phyloP scores from a whole-genome alignment of 2,329 filamentous ascomycete genomes.

The Ophiostoma montium region DNA sequence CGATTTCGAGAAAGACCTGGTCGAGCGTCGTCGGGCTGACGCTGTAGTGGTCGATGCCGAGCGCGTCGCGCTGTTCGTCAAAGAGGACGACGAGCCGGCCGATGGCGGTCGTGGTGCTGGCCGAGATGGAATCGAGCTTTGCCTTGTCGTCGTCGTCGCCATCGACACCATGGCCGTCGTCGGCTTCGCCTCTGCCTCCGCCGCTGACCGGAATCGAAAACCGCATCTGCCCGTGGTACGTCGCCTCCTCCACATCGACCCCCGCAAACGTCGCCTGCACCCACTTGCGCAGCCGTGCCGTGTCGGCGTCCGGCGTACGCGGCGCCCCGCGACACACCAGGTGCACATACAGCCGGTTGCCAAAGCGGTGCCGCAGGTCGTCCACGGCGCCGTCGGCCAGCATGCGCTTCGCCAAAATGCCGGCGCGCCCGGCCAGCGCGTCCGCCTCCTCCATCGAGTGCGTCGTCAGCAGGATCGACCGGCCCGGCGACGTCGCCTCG shows the following conservation, averaged over 20 bases:
- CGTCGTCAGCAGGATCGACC: slow-evolving; percentile 78
- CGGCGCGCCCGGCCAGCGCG: slow-evolving; percentile 67
- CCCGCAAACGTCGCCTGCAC: slow-evolving; percentile 44
- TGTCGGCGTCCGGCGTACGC: slow-evolving; percentile 54
- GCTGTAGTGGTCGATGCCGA: slow-evolving; percentile 75
- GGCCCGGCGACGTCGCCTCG: slow-evolving; percentile 54
- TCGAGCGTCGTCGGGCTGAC: slow-evolving; percentile 79
- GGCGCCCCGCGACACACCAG: slow-evolving; percentile 64
- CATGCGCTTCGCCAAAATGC: slow-evolving; percentile 78
- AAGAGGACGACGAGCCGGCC: slow-evolving; percentile 56
- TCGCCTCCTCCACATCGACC: slow-evolving; percentile 56
- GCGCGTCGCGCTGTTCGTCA: slow-evolving; percentile 51
- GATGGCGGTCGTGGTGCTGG: slow-evolving; percentile 35
- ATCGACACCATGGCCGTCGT: not conserved
- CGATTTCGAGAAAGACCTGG: slow-evolving; percentile 79
- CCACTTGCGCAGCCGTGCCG: slow-evolving; percentile 52
- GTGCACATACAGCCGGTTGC: slow-evolving; percentile 68
- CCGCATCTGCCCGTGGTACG: slow-evolving; percentile 75
- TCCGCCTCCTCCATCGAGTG: slow-evolving; percentile 95
- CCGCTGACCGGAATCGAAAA: slow-evolving; percentile 54
- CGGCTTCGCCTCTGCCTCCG: slow-evolving; percentile 14
- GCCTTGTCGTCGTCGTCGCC: not conserved
- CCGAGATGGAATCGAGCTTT: not conserved
- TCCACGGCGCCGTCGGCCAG: slow-evolving; percentile 68
- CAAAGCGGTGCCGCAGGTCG: slow-evolving; percentile 58